Percentiles rank a stretch among this genome's conserved stretches.
Conservation (phyloP, 2,329 filamentous ascomycete species). For the Ophiostoma sp. region DNA sequence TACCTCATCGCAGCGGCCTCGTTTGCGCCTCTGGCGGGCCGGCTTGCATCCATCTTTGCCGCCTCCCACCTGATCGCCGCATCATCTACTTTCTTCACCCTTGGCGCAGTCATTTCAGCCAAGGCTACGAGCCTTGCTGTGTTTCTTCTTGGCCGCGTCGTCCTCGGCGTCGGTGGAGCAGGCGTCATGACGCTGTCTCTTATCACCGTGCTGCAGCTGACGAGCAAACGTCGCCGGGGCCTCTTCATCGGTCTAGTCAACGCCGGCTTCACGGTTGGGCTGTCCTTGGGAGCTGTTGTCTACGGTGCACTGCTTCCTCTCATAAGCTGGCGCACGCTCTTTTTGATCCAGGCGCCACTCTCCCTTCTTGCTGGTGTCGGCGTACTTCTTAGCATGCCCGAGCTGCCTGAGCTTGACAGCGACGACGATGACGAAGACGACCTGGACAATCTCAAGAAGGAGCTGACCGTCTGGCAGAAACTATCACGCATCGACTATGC, state of each 20-base stretch:
- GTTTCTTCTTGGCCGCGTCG: slow-evolving; percentile 63
- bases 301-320: slow-evolving; percentile 33
- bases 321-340: slow-evolving; percentile 69
- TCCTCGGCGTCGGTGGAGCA: slow-evolving; percentile 64
- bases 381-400: slow-evolving; percentile 62
- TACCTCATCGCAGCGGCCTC: slow-evolving; percentile 61
- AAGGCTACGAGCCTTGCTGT: slow-evolving; percentile 51
- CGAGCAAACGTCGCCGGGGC: slow-evolving; percentile 60
- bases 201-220: slow-evolving; percentile 71
- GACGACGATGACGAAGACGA: slow-evolving; percentile 33
- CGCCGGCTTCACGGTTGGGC: slow-evolving; percentile 42
- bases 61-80: slow-evolving; percentile 59
- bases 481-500: slow-evolving; percentile 67
- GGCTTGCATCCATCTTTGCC: slow-evolving; percentile 68
- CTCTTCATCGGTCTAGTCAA: slow-evolving; percentile 71
- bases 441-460: slow-evolving; percentile 21
- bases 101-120: slow-evolving; percentile 61
- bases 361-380: slow-evolving; percentile 55
- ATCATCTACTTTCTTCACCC: slow-evolving; percentile 51
- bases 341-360: slow-evolving; percentile 65
- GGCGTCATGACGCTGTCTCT: slow-evolving; percentile 68
- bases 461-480: slow-evolving; percentile 44
- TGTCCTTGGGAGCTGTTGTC: slow-evolving; percentile 33
- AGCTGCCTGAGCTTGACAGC: slow-evolving; percentile 23
- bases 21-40: slow-evolving; percentile 63